Conservation (phyloP, 1,284 basidiomycete genomes). For the Ustanciosporium gigantosporum region DNA sequence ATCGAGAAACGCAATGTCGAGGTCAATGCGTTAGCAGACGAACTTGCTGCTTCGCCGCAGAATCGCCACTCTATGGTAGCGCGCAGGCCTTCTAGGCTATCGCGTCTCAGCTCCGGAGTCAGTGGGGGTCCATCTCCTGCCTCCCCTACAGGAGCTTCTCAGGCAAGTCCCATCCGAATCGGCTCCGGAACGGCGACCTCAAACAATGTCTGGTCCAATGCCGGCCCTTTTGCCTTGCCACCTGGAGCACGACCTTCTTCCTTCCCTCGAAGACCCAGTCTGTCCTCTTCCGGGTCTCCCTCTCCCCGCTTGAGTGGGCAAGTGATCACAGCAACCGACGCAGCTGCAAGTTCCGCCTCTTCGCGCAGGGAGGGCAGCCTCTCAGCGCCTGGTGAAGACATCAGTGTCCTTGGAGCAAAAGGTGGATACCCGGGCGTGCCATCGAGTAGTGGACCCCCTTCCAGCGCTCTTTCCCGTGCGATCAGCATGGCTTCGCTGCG, state of each 20-base stretch:
- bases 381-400: conserved; percentile 23
- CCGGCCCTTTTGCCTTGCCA: conserved; percentile 47
- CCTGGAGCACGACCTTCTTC: conserved; percentile 39
- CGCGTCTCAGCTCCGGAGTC: conserved; percentile 15
- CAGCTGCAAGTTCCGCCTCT: conserved; percentile 16
- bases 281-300: conserved; percentile 35
- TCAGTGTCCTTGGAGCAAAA: conserved; percentile 32
- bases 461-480: conserved; percentile 70
- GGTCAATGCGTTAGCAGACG: conserved; percentile 67
- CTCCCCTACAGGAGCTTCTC: not conserved
- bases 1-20: conserved; percentile 68
- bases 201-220: conserved; percentile 2
- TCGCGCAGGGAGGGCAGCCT: conserved; percentile 14
- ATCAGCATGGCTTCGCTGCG: conserved; percentile 87
- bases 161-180: not conserved
- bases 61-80: conserved; percentile 13
- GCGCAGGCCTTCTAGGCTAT: conserved; percentile 39
- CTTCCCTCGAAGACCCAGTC: conserved; percentile 30
- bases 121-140: not conserved
- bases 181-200: conserved; percentile 13
- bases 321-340: conserved; percentile 24
- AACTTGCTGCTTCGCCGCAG: conserved; percentile 38
- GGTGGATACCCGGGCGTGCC: conserved; percentile 8
- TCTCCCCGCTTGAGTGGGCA: conserved; percentile 29
- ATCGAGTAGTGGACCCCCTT: conserved; percentile 11